phyloP scores from a whole-genome alignment of 1,139 yeast genomes.

The Suhomyces taliae region DNA sequence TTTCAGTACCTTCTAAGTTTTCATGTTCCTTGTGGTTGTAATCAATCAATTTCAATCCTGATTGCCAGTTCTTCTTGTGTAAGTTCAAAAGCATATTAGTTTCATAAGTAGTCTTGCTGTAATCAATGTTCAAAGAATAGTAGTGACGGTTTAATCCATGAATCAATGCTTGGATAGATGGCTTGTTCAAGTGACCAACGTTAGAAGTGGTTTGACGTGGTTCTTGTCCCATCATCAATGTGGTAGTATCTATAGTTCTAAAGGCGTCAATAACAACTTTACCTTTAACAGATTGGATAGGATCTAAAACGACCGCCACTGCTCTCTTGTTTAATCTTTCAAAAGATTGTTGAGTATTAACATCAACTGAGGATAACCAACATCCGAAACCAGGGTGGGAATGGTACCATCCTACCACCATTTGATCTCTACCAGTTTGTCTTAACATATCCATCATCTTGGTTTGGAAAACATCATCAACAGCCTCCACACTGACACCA shows the following conservation, averaged over 20 bases:
- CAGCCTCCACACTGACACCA: conserved; percentile 98
- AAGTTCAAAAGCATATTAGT: conserved; percentile 91
- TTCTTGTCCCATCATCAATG: conserved; percentile 94
- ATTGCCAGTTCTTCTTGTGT: conserved; percentile 96
- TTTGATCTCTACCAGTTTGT: conserved; percentile 97
- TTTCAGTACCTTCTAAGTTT: conserved; percentile 70
- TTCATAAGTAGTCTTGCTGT: conserved; percentile 89
- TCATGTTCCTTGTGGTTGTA: conserved; percentile 76
- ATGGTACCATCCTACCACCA: conserved; percentile 99
- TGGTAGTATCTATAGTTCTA: conserved; percentile 85
- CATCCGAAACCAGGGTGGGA: conserved; percentile 99
- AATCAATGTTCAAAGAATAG: conserved; percentile 92
- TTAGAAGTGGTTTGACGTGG: conserved; percentile 98
- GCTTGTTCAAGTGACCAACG: conserved; percentile 92
- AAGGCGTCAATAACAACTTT: conserved; percentile 99
- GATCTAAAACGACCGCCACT: conserved; percentile 97
- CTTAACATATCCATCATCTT: conserved; percentile 99
- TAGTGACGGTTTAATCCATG: conserved; percentile 98
- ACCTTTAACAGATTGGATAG: conserved; percentile 97
- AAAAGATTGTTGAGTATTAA: conserved; percentile 94
- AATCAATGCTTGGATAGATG: conserved; percentile 95
- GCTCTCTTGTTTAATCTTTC: conserved; percentile 94
- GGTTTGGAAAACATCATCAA: conserved; percentile 97
- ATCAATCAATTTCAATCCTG: conserved; percentile 79
- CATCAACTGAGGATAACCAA: conserved; percentile 97